Evolutionary conservation across 805 yeast genomes (phyloP), one percentile per base, ranked within the genome.

Genomic region (Yamadazyma akitaensis): DNA sequence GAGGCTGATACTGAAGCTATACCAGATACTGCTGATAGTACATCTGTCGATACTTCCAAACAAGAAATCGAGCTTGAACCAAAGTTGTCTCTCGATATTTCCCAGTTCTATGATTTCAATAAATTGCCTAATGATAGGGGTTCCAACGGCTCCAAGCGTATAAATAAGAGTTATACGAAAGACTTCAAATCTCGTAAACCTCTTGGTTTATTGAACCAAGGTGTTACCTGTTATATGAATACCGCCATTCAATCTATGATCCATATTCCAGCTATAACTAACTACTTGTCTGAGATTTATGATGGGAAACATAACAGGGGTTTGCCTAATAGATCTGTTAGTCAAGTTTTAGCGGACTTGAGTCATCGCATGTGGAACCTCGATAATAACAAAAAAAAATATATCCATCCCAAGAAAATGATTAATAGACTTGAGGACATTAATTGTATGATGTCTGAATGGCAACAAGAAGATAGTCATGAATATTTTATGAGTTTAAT

Each of bases 381-480:
- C n/a, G 80, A 76, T 37, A 73, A 68, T 32, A 41, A 40, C 62
- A 64, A 40, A 60, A 65, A 47, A 43, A 70, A 74, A 49, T 81
- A 77, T 57, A 73, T 89, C 44, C 86, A 86, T 65, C 98, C 96
- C 9, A 81, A 81, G 55, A 80, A 79, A 58, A 73, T 90, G 56
- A 84, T 88, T 48, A 74, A 75, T 43, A 75, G 89, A 53, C 70
- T 88, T 47, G 87, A 79, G 42, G 96, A 88, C 57, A 88, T 92
- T 57, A 90, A 90, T 65, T 88, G 96, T 62, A 88, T 88, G 96
- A 89, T 91, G 96, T 82, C 90, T 38, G 94, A 84, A 63, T 91
- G 96, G 96, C 91, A 89, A 65, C 99, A 94, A 64, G 98, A 94
- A 65, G 99, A 94, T 66, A 86, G 96, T 0, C 99, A 94, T 66